Conservation (phyloP, 2,329 filamentous ascomycete genomes). For the Trichoderma simmonsii region DNA sequence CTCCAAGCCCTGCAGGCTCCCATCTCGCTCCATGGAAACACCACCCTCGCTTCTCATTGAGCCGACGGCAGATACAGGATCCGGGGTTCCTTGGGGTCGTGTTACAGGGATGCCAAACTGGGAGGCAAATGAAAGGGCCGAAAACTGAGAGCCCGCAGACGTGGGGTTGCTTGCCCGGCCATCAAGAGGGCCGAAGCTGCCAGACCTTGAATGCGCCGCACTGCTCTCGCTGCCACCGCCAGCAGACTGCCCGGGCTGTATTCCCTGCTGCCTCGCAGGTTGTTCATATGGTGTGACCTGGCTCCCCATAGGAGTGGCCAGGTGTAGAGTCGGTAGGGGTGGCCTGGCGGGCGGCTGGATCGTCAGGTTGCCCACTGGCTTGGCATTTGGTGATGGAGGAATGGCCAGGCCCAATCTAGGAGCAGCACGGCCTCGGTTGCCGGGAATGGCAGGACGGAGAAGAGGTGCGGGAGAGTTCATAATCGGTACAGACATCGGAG, state of each 20-base stretch:
- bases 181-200: conserved; percentile 76
- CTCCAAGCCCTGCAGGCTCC: conserved; percentile 72
- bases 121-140: conserved; percentile 74
- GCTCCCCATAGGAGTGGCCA: conserved; percentile 86
- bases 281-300: conserved; percentile 69
- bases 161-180: conserved; percentile 76
- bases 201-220: conserved; percentile 73
- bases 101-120: conserved; percentile 65
- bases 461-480: conserved; percentile 78
- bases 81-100: conserved; percentile 66
- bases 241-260: conserved; percentile 61
- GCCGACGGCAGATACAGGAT: conserved; percentile 84
- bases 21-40: conserved; percentile 75
- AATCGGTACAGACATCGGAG: conserved; percentile 44
- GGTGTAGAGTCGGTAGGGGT: conserved; percentile 72
- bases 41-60: conserved; percentile 74
- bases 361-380: conserved; percentile 62
- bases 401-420: conserved; percentile 87
- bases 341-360: conserved; percentile 40
- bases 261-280: conserved; percentile 50
- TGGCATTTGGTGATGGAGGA: conserved; percentile 78
- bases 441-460: conserved; percentile 78
- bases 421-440: conserved; percentile 61
- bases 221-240: conserved; percentile 78
- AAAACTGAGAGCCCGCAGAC: conserved; percentile 84